Evolutionary conservation across 495 filamentous ascomycete species (phyloP).

Genomic region (Tetracladium marchalianum): DNA sequence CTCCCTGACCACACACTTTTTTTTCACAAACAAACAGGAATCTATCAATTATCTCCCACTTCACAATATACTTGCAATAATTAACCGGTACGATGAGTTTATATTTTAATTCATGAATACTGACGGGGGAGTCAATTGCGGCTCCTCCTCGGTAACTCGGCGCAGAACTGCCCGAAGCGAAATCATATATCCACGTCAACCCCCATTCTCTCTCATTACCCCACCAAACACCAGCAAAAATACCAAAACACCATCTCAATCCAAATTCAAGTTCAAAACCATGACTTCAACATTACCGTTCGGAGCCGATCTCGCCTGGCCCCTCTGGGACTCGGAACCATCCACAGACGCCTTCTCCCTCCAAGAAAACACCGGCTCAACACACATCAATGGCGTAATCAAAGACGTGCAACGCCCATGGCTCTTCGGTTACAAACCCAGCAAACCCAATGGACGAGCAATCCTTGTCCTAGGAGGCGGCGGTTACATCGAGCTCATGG

Average conservation of each 20-base stretch:
- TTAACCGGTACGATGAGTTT: too few relatives aligned
- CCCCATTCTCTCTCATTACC: too few relatives aligned
- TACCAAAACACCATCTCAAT: background rate
- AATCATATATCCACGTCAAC: too few relatives aligned
- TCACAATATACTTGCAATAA: too few relatives aligned
- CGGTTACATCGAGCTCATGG: slow-evolving; percentile 14
- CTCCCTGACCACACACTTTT: too few relatives aligned
- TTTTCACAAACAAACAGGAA: too few relatives aligned
- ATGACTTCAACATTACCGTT: background rate
- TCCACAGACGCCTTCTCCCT: slow-evolving; percentile 1
- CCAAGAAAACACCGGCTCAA: background rate
- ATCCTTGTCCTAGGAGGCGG: slow-evolving; percentile 14
- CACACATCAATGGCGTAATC: slow-evolving; percentile 2
- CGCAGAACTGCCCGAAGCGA: too few relatives aligned
- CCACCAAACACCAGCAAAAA: too few relatives aligned
- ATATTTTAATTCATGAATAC: too few relatives aligned
- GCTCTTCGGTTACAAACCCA: slow-evolving; percentile 14
- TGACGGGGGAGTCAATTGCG: too few relatives aligned
- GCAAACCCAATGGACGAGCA: slow-evolving; percentile 6
- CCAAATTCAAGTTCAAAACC: background rate
- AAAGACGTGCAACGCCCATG: slow-evolving; percentile 8
- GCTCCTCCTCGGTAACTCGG: too few relatives aligned
- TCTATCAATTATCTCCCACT: too few relatives aligned
- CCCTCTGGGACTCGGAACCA: slow-evolving; percentile 2
- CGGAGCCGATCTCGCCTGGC: slow-evolving; percentile 6